Evolutionary conservation across 257 asterid genomes (phyloP), one percentile per base, ranked within the genome.

Genomic region (Marsdenia floribunda): DNA sequence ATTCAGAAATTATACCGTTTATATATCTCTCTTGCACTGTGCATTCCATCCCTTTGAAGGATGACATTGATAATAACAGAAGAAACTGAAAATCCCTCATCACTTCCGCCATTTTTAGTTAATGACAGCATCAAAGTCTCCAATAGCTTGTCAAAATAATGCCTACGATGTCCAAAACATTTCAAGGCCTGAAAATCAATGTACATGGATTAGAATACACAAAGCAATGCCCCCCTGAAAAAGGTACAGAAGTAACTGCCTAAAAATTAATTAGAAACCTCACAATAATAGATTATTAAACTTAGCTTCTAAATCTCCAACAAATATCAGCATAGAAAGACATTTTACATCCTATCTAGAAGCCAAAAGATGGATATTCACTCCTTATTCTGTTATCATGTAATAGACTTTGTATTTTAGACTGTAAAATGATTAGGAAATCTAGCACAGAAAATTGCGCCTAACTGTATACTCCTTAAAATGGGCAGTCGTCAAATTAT

Each of bases 31-130:
- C 98, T 83, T 70, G 98, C 93, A 66, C 81, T 76, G 80, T 83
- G 87, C 47, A 89, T 66, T 64, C 99, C 99, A 77, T 89, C 93
- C 73, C 85, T 84, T 68, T 89, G 93, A 70, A 92, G 91, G 78
- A 90, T 60, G 73, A 29, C 80, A 77, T 80, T 81, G 73, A 92
- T 65, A 63, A 95, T 82, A 73, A 89, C 71, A 19, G 96, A 85
- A 47, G 98, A 86, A 50, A 92, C 88, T 33, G 98, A 89, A 82
- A 92, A 92, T 74, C 96, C 97, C 73, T 60, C 73, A 83, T 92
- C 96, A 64, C 86, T 85, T 79, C 98, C 98, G 66, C 99, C 98
- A 77, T 82, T 77, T 83, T 80, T 81, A 73, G 96, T 74, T 88
- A 95, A 75, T 71, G 74, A 64, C 55, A 64, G 65, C 35, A 87